phyloP scores from a whole-genome alignment of 148 eudicot species.

The Gaultheria prostrata region DNA sequence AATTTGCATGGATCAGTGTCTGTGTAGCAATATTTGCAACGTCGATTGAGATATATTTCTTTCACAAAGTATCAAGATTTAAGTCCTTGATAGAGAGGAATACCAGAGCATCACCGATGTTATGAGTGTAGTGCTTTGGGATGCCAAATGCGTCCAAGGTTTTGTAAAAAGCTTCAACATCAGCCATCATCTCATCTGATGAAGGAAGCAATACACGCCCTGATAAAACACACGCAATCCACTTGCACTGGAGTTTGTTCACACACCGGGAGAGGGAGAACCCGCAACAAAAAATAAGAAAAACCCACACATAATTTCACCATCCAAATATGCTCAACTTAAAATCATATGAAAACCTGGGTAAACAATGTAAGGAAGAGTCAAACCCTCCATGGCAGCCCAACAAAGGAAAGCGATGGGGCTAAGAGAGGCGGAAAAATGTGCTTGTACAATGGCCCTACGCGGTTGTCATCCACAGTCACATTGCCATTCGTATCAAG shows the following conservation, averaged over 20 bases:
- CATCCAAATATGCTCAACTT: neutral
- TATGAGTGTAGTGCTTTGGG: conserved; percentile 80
- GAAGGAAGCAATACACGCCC: conserved; percentile 70
- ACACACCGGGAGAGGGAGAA: conserved; percentile 65
- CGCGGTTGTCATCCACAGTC: conserved; percentile 77
- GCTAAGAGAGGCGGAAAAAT: conserved; percentile 82
- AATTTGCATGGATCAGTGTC: neutral
- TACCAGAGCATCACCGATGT: conserved; percentile 53
- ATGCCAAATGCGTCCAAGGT: conserved; percentile 53
- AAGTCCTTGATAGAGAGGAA: neutral
- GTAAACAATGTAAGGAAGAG: neutral
- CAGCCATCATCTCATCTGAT: conserved; percentile 63
- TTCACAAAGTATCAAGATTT: neutral
- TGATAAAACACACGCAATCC: conserved; percentile 83
- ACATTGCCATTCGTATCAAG: conserved; percentile 56
- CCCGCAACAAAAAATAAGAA: conserved; percentile 30
- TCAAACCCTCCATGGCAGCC: conserved; percentile 81
- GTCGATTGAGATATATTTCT: neutral
- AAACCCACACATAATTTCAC: neutral
- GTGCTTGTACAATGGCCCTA: conserved; percentile 92
- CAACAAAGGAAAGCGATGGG: conserved; percentile 86
- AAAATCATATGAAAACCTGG: neutral
- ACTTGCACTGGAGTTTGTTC: conserved; percentile 87
- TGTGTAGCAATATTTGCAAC: neutral
- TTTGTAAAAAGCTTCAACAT: conserved; percentile 60